Percentiles rank a stretch among this genome's conserved stretches.
These are phyloP conservation scores for Euphorbia schlechtendalii DNA, from an alignment of 441 rosid species.

Conservation along the genomic window DNA sequence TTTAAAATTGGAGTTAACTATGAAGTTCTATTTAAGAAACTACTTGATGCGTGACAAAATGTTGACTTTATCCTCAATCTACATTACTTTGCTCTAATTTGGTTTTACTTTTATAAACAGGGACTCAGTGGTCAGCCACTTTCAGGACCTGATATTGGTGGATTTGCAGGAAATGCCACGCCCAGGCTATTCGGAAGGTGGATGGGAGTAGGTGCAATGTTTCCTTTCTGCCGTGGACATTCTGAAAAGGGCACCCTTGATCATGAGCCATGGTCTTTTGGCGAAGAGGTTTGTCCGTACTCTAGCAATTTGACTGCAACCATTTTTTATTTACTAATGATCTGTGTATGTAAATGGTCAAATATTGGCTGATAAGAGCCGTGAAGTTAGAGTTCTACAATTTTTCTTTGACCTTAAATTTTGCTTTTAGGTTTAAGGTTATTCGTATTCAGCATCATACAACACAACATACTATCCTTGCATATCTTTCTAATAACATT, in stretches of 20 bases:
- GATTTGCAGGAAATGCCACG: slow-evolving; percentile 86
- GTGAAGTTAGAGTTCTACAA: not conserved
- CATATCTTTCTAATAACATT: slow-evolving; percentile 1
- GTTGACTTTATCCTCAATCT: not conserved
- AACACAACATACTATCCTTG: not conserved
- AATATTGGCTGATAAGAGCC: not conserved
- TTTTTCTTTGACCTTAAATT: not conserved
- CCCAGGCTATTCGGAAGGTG: slow-evolving; percentile 89
- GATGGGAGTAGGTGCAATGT: slow-evolving; percentile 97
- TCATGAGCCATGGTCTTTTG: slow-evolving; percentile 99
- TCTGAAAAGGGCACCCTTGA: slow-evolving; percentile 60
- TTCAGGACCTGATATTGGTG: slow-evolving; percentile 99
- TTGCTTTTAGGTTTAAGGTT: not conserved
- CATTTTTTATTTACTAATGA: not conserved
- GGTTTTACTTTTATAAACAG: slow-evolving; percentile 34
- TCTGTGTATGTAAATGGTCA: not conserved
- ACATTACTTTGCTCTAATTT: slow-evolving; percentile 16
- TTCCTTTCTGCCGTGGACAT: slow-evolving; percentile 97
- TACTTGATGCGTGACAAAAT: not conserved
- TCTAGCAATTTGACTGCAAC: slow-evolving; percentile 1
- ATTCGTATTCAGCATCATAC: not conserved
- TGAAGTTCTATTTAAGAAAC: not conserved
- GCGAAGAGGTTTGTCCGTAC: slow-evolving; percentile 69
- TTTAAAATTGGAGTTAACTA: not conserved
- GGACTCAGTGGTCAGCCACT: slow-evolving; percentile 96